Evolutionary conservation across 768 basidiomycete species (phyloP).

Genomic region (Termitomyces eurrhizus): DNA sequence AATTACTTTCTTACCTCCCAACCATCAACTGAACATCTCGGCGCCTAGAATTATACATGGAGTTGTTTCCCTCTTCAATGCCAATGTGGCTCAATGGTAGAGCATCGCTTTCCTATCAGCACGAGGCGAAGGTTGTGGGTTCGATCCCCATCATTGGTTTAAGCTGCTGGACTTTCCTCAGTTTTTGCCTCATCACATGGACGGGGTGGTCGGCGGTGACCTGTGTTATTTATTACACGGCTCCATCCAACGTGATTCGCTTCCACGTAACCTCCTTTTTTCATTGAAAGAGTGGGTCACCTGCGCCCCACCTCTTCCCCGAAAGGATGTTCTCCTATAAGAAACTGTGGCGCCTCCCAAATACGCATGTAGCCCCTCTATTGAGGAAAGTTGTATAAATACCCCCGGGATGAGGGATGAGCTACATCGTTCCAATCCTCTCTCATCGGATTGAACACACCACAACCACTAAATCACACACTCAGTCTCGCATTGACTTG

Average conservation of each 20-base stretch:
- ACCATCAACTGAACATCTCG: too few species aligned
- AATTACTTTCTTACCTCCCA: too few species aligned
- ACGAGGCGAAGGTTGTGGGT: not conserved
- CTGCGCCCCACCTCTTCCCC: not conserved
- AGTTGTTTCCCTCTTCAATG: too few species aligned
- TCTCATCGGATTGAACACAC: not conserved
- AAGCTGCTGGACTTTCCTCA: too few species aligned
- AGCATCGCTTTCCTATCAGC: not conserved
- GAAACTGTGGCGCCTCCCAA: constrained; percentile 1
- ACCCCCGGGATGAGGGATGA: too few species aligned
- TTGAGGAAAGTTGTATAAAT: not conserved
- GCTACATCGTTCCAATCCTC: not conserved
- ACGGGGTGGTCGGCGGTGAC: too few species aligned
- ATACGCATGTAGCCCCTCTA: not conserved
- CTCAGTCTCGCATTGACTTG: too few species aligned
- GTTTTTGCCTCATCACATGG: too few species aligned
- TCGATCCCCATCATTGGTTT: constrained; percentile 1
- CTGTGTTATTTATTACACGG: too few species aligned
- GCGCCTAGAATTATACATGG: too few species aligned
- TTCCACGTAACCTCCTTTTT: not conserved
- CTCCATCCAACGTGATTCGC: too few species aligned
- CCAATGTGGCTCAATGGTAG: constrained; percentile 6
- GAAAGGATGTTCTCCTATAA: not conserved
- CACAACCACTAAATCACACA: not conserved
- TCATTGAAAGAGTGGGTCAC: not conserved